Base-by-base conservation (phyloP, 1,284 basidiomycete species). In the Rhodotorula sp. region DNA sequence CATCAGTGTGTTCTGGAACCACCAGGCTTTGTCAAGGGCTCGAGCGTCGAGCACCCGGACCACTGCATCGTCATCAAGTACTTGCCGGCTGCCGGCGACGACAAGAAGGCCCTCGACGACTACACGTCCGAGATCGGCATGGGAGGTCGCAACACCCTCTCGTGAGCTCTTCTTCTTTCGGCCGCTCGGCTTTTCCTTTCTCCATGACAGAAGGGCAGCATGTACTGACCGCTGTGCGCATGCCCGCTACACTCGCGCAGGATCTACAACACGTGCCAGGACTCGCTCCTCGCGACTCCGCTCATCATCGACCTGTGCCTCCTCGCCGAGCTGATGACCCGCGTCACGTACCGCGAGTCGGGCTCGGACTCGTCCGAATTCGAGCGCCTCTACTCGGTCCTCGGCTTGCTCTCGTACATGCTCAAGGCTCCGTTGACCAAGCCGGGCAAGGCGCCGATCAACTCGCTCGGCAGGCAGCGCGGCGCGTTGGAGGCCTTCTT, bases 231-330 rank as follows among this genome's bases (percentile, higher is more conserved):
- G n/a, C 22, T 46, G 26, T 6, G 22, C 55, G 51, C 29, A 37
- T 57, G 6, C 10, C 20, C 46, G 89, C 88, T 74, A 90, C 57
- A 42, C 5, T 8, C 88, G 6, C 90, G 92, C 84, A 91, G 91
- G 83, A 94, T 95, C 82, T 95, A 94, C 87, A 95, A 95, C 82
- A 90, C 93, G 83, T 96, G 94, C 85, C 93, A 90, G 88, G 95
- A 99, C 82, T 97, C 95, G 48, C 85, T 98, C 68, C 86, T 99
- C 72, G 95, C 96, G 59, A 95, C 94, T 60, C 95, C 95, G 18
- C 87, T 99, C 76, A 95, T 98, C 80, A 86, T 98, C 77, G 95
- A 98, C 83, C 84, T 99, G 76, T 84, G 91, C 63, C 94, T 98
- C 84, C 87, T 98, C 69, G 89, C 94, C 64, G 95, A 98, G 85